Percentiles rank a stretch among this genome's conserved stretches.
Evolutionary conservation across 2,329 filamentous ascomycete species (phyloP).

Genomic region (Monilinia laxa): DNA sequence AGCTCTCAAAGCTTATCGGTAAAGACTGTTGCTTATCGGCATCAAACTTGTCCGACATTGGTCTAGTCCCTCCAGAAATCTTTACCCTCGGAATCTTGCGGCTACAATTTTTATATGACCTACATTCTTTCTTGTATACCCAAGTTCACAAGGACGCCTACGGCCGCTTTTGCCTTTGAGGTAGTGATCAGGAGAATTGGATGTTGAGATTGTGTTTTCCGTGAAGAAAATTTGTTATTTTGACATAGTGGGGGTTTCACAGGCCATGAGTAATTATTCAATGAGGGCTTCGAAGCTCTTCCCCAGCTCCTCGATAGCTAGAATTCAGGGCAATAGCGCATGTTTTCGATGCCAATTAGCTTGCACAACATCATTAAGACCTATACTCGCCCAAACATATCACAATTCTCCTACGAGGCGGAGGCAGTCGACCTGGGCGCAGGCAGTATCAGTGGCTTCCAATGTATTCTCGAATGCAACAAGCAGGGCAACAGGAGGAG

Average conservation of each 20-base stretch:
- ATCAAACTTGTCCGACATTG: constrained; percentile 29
- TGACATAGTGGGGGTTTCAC: constrained; percentile 14
- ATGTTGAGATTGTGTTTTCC: neutral
- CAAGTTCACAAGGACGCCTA: neutral
- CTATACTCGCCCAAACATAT: constrained; percentile 30
- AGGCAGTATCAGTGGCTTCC: constrained; percentile 68
- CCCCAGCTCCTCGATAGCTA: constrained; percentile 41
- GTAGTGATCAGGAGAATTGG: neutral
- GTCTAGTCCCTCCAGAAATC: constrained; percentile 32
- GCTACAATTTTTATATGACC: constrained; percentile 21
- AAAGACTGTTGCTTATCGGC: constrained; percentile 23
- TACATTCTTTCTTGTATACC: constrained; percentile 19
- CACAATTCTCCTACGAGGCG: constrained; percentile 45
- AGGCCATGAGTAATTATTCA: constrained; percentile 55
- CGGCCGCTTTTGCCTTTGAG: constrained; percentile 1
- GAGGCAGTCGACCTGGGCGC: constrained; percentile 68
- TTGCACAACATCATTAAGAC: constrained; percentile 22
- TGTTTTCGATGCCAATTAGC: constrained; percentile 45
- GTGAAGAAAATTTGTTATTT: constrained; percentile 2
- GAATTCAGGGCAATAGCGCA: constrained; percentile 42
- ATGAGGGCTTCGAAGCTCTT: constrained; percentile 51
- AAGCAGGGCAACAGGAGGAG: constrained; percentile 56
- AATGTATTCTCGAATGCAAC: constrained; percentile 70
- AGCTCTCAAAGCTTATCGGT: constrained; percentile 27
- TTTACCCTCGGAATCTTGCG: constrained; percentile 30